These are phyloP conservation scores for Kuraishia ogatae DNA, from an alignment of 805 yeast species.

Conservation along the genomic window DNA sequence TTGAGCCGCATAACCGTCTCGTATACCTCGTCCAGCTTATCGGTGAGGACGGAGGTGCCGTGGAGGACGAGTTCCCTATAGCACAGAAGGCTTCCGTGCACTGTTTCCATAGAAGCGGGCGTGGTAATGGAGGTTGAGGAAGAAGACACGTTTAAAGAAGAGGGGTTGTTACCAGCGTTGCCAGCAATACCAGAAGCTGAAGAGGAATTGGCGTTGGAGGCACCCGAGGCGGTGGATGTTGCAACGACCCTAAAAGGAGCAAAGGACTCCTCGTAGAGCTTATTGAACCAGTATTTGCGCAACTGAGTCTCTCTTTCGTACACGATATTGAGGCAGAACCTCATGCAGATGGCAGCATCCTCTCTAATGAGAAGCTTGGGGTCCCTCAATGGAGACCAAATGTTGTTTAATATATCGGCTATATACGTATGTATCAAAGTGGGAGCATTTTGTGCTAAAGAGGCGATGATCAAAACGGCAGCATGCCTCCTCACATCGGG, in stretches of 20 bases:
- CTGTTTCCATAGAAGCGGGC: conserved; percentile 41
- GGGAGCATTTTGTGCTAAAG: conserved; percentile 83
- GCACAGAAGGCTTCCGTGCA: conserved; percentile 84
- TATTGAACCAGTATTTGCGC: conserved; percentile 67
- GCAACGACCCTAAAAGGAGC: conserved; percentile 13
- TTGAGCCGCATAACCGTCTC: conserved; percentile 66
- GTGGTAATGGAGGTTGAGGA: conserved; percentile 8
- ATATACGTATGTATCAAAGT: conserved; percentile 73
- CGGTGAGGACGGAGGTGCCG: conserved; percentile 64
- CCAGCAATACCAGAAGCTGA: conserved; percentile 4
- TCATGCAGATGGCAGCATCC: conserved; percentile 79
- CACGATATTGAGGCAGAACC: conserved; percentile 69
- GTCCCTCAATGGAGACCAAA: conserved; percentile 86
- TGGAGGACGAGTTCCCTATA: conserved; percentile 68
- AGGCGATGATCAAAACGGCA: conserved; percentile 72
- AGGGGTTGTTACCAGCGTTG: conserved; percentile 13
- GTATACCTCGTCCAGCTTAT: conserved; percentile 68
- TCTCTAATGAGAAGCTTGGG: conserved; percentile 62
- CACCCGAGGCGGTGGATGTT: background rate
- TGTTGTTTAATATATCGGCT: conserved; percentile 66
- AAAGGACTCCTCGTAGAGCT: conserved; percentile 32
- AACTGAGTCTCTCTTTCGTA: conserved; percentile 68
- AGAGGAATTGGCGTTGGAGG: conserved; percentile 7
- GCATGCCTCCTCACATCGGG: conserved; percentile 87
- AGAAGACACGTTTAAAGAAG: background rate